phyloP scores from a whole-genome alignment of 306 rosid species.

The Vigna angularis region DNA sequence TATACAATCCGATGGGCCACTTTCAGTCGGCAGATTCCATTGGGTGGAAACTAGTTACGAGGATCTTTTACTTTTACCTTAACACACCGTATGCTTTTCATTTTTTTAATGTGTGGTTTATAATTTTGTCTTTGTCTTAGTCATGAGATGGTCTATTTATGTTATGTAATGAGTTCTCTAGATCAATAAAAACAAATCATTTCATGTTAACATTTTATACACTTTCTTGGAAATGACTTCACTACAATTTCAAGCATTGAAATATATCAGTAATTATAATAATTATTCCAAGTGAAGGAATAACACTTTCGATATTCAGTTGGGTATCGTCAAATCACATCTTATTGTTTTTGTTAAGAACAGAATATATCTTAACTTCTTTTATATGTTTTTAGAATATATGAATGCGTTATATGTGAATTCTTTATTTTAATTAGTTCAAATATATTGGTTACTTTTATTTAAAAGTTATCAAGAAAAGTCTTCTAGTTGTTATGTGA shows the following conservation, averaged over 20 bases:
- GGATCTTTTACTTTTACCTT: conserved; percentile 30
- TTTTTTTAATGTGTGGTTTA: neutral
- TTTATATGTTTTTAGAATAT: no score
- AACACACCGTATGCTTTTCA: conserved; percentile 5
- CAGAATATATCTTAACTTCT: no score
- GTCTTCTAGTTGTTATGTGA: no score
- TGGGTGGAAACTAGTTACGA: conserved; percentile 40
- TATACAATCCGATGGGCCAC: conserved; percentile 44
- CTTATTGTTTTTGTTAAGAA: neutral
- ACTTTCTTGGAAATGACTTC: neutral
- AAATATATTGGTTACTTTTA: no score
- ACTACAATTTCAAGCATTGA: neutral
- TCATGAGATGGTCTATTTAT: neutral
- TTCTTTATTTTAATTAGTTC: no score
- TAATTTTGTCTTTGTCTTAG: neutral
- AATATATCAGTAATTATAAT: neutral
- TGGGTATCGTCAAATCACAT: neutral
- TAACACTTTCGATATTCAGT: neutral
- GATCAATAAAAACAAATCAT: neutral
- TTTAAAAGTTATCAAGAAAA: no score
- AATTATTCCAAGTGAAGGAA: neutral
- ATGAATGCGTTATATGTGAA: no score
- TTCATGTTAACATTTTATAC: neutral
- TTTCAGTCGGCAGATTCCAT: conserved; percentile 43
- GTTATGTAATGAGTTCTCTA: neutral